Conservation (phyloP, 441 rosid species). For the Erodium chrysanthum region DNA sequence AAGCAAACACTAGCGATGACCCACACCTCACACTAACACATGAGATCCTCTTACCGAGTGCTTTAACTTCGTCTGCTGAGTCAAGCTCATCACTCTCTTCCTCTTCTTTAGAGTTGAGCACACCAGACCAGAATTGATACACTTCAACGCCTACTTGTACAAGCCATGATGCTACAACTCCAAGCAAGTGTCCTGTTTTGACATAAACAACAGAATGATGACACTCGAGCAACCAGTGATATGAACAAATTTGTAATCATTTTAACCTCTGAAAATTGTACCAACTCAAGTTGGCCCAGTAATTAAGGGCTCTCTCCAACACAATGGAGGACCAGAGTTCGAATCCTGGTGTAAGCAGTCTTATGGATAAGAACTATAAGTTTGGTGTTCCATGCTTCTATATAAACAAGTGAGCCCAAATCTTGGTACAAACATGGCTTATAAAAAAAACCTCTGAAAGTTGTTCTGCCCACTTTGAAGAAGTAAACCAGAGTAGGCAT, state of each 20-base stretch:
- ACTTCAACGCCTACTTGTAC: constrained; percentile 79
- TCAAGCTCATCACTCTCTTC: constrained; percentile 32
- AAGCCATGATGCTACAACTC: constrained; percentile 74
- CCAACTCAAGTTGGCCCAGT: no score
- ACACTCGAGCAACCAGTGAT: background rate
- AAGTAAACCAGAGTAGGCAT: constrained; percentile 51
- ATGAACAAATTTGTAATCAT: background rate
- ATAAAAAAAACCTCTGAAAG: no score
- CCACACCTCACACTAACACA: constrained; percentile 56
- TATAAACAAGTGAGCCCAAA: no score
- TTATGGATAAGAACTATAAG: no score
- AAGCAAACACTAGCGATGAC: constrained; percentile 64
- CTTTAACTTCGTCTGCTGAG: constrained; percentile 36
- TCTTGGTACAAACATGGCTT: no score
- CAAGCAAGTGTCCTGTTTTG: constrained; percentile 74
- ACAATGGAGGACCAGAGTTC: no score
- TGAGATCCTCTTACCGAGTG: constrained; percentile 57
- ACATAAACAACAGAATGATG: background rate
- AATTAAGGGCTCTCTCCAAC: no score
- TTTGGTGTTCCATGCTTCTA: no score
- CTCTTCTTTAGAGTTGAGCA: constrained; percentile 21
- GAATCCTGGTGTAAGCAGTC: no score
- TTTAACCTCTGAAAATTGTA: constrained; percentile 73
- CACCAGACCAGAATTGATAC: constrained; percentile 37
- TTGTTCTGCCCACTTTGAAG: constrained; percentile 62